Evolutionary conservation across 345 rosid genomes (phyloP).

Genomic region (Xanthoceras sorbifolium): DNA sequence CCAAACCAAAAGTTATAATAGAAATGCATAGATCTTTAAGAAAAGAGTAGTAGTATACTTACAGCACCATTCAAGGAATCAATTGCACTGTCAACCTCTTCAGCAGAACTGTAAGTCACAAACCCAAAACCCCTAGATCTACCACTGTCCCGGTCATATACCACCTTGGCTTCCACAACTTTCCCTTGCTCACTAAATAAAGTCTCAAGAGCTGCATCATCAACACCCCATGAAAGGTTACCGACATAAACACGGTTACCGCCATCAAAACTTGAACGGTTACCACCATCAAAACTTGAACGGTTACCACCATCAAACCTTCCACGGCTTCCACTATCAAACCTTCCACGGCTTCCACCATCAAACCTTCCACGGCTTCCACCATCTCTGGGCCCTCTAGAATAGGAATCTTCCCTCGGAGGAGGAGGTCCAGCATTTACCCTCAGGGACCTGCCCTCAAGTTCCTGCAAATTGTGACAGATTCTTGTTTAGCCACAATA

Average conservation of each 20-base stretch:
- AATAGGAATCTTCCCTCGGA: slow-evolving; percentile 55
- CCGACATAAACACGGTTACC: slow-evolving; percentile 75
- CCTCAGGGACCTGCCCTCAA: slow-evolving; percentile 87
- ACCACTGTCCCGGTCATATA: slow-evolving; percentile 91
- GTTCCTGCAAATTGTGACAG: slow-evolving; percentile 52
- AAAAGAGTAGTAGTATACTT: slow-evolving; percentile 38
- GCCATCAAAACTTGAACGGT: background rate
- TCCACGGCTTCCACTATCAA: too few species aligned
- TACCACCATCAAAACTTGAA: background rate
- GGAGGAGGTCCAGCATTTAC: slow-evolving; percentile 91
- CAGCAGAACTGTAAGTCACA: slow-evolving; percentile 75
- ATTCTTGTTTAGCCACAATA: slow-evolving; percentile 9
- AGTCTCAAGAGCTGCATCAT: slow-evolving; percentile 77
- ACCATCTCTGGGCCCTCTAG: slow-evolving; percentile 43
- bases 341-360: too few species aligned
- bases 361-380: background rate
- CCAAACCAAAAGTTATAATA: background rate
- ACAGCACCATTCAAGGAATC: slow-evolving; percentile 75
- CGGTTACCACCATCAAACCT: background rate
- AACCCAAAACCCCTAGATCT: slow-evolving; percentile 98
- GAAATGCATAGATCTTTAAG: background rate
- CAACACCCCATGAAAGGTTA: slow-evolving; percentile 94
- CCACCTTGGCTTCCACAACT: slow-evolving; percentile 89
- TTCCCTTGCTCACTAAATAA: slow-evolving; percentile 86
- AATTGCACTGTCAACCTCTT: slow-evolving; percentile 76